phyloP scores from a whole-genome alignment of 495 filamentous ascomycete species.

The Tuber aestivum region DNA sequence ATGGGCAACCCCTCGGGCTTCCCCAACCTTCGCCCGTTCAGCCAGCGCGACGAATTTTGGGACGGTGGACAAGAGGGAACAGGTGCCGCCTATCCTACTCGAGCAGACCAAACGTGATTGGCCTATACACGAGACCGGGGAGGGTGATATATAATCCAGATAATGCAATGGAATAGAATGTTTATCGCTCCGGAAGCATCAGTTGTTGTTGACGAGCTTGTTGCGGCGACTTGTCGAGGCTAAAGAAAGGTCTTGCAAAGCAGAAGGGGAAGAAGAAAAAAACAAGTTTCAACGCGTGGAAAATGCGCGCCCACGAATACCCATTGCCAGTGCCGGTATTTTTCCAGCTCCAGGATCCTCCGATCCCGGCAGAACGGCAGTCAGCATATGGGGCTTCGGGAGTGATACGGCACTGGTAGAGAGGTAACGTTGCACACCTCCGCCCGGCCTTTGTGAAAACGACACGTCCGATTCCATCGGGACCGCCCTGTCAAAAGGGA shows the following conservation, averaged over 20 bases:
- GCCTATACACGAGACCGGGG: neutral
- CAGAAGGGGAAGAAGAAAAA: neutral
- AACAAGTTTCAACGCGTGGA: neutral
- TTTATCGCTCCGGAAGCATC: neutral
- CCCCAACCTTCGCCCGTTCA: constrained; percentile 15
- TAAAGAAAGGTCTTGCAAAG: neutral
- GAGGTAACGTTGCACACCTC: neutral
- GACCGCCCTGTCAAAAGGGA: neutral
- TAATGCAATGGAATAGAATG: neutral
- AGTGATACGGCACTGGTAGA: neutral
- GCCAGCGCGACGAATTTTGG: constrained; percentile 17
- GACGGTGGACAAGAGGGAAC: neutral
- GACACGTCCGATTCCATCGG: neutral
- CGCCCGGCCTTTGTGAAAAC: neutral
- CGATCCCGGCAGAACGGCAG: neutral
- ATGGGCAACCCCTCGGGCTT: constrained; percentile 13
- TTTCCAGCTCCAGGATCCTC: neutral
- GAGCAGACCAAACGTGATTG: neutral
- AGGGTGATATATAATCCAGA: neutral
- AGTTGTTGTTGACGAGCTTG: neutral
- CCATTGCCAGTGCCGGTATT: neutral
- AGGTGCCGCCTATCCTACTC: neutral
- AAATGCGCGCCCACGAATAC: neutral
- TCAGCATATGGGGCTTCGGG: neutral
- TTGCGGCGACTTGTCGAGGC: neutral